Evolutionary conservation across 2,329 filamentous ascomycete species (phyloP), one percentile per base, ranked within the genome.

Genomic region (Ceratocystiopsis minuta): DNA sequence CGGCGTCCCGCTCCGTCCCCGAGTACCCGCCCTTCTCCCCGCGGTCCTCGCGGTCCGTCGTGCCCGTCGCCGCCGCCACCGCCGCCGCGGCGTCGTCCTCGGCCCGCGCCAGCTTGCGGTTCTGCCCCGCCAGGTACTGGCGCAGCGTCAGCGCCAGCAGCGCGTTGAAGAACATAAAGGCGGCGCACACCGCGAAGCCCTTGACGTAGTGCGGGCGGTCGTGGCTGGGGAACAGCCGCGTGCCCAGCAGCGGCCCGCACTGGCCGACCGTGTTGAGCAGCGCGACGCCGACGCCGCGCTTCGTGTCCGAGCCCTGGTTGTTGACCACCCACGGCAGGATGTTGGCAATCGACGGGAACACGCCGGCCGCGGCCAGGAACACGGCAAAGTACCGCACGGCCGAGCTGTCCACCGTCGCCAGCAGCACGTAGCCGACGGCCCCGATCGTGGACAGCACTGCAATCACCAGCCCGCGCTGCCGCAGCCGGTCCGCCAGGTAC

Each of bases 271-370:
- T 49, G 49, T 78, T 78, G 41, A 80, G 56, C 32, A 80, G 57
- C 2, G 73, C 68, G 39, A 81, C 73, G 6, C 72, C 72, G 16
- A 71, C 68, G 14, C 78, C 78, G 15, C 75, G 64, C 44, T 75
- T 70, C 1, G 73, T 76, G 52, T 80, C 76, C 34, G 64, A 72
- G 14, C 77, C 77, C 55, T 81, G 76, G 53, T 82, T 82, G 54
- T 81, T 75, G 32, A 77, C 57, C 15, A 76, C 70, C 79, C 79
- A 84, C 0, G 78, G 75, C 15, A 84, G 61, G 17, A 80, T 75
- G 49, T 82, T 76, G 2, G 71, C 69, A 47, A 83, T 79, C 15
- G 67, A 67, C 0, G 78, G 73, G 52, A 83, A 85, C 54, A 64
- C 59, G 20, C 62, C 62, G 0, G 59, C 58, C 1, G 61, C 58